Conservation (phyloP, 805 yeast species). For the Ogataea dorogensis region DNA sequence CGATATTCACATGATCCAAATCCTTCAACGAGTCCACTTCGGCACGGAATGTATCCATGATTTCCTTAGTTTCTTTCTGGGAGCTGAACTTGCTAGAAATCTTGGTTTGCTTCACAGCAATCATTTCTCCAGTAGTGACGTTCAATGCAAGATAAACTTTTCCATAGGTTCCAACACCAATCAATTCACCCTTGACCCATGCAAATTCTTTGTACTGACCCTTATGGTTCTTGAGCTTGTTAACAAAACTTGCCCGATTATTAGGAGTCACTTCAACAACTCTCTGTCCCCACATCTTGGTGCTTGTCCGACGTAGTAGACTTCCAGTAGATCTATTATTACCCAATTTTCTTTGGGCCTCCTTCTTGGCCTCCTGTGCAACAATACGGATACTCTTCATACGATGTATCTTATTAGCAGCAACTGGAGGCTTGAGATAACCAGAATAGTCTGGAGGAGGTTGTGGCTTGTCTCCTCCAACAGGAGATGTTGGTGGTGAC, state of each 20-base stretch:
- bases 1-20: slow-evolving; percentile 89
- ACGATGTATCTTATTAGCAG: slow-evolving; percentile 46
- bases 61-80: slow-evolving; percentile 51
- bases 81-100: slow-evolving; percentile 48
- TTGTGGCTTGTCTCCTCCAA: slow-evolving; percentile 20
- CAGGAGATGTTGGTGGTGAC: slow-evolving; percentile 55
- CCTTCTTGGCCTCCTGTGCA: slow-evolving; percentile 83
- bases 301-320: slow-evolving; percentile 69
- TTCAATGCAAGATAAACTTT: slow-evolving; percentile 88
- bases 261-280: slow-evolving; percentile 86
- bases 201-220: slow-evolving; percentile 84
- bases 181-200: slow-evolving; percentile 96
- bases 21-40: slow-evolving; percentile 95
- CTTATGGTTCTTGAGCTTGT: slow-evolving; percentile 59
- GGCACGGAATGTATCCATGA: slow-evolving; percentile 77
- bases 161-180: slow-evolving; percentile 97
- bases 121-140: slow-evolving; percentile 96
- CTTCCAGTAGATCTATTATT: slow-evolving; percentile 15
- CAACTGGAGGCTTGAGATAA: slow-evolving; percentile 41
- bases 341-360: slow-evolving; percentile 41
- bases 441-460: slow-evolving; percentile 30
- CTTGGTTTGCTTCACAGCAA: slow-evolving; percentile 94
- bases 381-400: slow-evolving; percentile 92
- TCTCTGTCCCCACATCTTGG: slow-evolving; percentile 97
- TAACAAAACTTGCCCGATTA: slow-evolving; percentile 58